Percentiles rank a stretch among this genome's conserved stretches.
Conservation (phyloP, 2,329 filamentous ascomycete species). For the Trichoderma atrobrunneum region DNA sequence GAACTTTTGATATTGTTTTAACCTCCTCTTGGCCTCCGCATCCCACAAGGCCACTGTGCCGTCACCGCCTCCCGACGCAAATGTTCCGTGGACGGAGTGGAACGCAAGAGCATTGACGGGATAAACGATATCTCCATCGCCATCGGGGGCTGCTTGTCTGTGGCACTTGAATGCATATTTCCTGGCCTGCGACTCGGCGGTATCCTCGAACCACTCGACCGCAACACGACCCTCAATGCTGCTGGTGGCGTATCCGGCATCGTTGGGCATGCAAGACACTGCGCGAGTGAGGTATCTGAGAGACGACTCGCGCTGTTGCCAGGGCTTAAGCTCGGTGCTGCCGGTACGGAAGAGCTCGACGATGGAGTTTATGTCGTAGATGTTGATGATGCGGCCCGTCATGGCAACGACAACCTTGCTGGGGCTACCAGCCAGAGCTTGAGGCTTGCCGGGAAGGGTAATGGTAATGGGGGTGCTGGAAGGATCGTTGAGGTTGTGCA, state of each 20-base stretch:
- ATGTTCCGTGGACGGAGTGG: constrained; percentile 78
- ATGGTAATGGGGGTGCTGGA: constrained; percentile 60
- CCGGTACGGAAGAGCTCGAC: constrained; percentile 48
- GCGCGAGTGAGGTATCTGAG: constrained; percentile 95
- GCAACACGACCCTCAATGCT: constrained; percentile 94
- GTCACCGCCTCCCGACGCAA: constrained; percentile 86
- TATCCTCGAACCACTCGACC: constrained; percentile 97
- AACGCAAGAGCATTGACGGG: constrained; percentile 89
- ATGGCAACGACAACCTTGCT: constrained; percentile 92
- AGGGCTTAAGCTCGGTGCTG: constrained; percentile 63
- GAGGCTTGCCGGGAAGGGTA: constrained; percentile 78
- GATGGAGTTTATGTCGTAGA: constrained; percentile 81
- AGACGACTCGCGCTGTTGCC: constrained; percentile 90
- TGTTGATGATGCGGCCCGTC: constrained; percentile 88
- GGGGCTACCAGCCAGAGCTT: constrained; percentile 74
- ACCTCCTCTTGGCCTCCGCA: constrained; percentile 81
- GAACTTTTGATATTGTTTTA: constrained; percentile 85
- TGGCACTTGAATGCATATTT: constrained; percentile 99
- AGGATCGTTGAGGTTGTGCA: constrained; percentile 64
- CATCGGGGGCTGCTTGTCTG: constrained; percentile 65
- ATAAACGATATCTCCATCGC: constrained; percentile 75
- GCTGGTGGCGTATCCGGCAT: constrained; percentile 86
- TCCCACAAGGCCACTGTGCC: constrained; percentile 94
- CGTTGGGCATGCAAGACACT: constrained; percentile 94
- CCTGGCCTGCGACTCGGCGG: constrained; percentile 77